A percentile compares a stretch with the other conserved stretches of the same genome.
Evolutionary conservation across 495 filamentous ascomycete species (phyloP).

Genomic region (Bryoglossum gracile): DNA sequence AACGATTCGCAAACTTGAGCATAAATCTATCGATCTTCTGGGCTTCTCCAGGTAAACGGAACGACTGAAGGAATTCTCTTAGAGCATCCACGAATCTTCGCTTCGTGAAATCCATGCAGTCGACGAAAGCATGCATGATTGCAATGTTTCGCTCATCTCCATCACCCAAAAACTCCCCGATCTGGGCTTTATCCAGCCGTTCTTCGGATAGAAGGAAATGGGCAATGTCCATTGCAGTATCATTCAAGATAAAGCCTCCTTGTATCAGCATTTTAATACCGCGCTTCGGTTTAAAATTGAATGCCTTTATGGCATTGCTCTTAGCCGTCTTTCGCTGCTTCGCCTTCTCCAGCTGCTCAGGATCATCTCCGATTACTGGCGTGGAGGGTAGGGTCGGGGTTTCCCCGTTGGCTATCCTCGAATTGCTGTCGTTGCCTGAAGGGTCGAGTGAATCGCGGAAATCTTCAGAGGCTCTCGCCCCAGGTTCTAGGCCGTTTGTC

Average conservation of each 20-base stretch:
- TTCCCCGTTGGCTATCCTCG: constrained; percentile 44
- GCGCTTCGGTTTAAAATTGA: constrained; percentile 97
- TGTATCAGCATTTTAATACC: constrained; percentile 78
- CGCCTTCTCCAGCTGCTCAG: constrained; percentile 80
- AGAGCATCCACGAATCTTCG: constrained; percentile 90
- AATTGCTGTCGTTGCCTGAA: constrained; percentile 37
- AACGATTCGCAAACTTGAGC: constrained; percentile 97
- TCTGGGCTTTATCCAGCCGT: constrained; percentile 76
- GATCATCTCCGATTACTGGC: constrained; percentile 78
- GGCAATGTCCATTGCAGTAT: constrained; percentile 75
- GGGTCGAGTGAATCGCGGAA: constrained; percentile 78
- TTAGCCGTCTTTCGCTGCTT: constrained; percentile 92
- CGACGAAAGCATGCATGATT: constrained; percentile 97
- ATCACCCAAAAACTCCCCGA: constrained; percentile 94
- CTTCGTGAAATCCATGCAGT: constrained; percentile 89
- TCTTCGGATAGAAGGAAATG: constrained; percentile 69
- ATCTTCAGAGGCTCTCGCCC: constrained; percentile 64
- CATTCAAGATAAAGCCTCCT: constrained; percentile 77
- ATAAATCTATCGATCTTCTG: constrained; percentile 99
- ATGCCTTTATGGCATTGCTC: constrained; percentile 78
- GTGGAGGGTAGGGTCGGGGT: constrained; percentile 63
- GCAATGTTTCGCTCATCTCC: constrained; percentile 87
- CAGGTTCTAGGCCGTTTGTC: constrained; percentile 42
- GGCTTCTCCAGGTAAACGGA: constrained; percentile 90
- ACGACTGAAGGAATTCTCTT: constrained; percentile 85